Conservation (phyloP, 164 flowering plant species). For the Vitis amurensis region DNA sequence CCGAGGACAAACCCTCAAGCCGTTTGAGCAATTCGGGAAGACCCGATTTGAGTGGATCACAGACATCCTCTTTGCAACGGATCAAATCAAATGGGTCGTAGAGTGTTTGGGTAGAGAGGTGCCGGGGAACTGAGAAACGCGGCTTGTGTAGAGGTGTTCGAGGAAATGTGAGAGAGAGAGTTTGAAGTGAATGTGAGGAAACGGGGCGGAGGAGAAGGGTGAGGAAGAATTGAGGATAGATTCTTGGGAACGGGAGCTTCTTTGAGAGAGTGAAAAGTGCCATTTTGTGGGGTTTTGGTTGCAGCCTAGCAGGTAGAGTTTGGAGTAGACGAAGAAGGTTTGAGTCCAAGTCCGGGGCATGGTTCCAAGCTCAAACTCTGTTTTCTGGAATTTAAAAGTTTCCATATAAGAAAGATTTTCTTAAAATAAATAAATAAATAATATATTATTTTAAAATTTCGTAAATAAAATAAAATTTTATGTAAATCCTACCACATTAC, state of each 20-base stretch:
- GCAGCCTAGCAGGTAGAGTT: no score
- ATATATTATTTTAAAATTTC: no score
- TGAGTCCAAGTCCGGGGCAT: no score
- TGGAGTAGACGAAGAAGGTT: no score
- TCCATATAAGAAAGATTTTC: no score
- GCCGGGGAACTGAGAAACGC: conserved; percentile 19
- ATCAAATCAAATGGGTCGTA: conserved; percentile 24
- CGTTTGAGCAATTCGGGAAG: conserved; percentile 33
- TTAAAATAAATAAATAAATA: no score
- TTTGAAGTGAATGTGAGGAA: background rate
- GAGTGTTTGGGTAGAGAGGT: conserved; percentile 14
- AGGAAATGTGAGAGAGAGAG: conserved; percentile 39
- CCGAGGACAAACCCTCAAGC: conserved; percentile 34
- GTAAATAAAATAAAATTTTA: no score
- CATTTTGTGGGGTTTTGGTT: background rate
- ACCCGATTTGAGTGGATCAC: conserved; percentile 14
- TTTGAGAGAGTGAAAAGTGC: conserved; percentile 2
- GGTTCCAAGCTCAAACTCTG: no score
- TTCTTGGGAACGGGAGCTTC: conserved; percentile 6
- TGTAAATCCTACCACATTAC: no score
- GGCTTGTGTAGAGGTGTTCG: conserved; percentile 24
- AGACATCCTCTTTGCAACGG: background rate
- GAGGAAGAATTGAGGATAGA: background rate
- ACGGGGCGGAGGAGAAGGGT: background rate
- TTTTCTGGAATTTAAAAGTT: no score